Percentiles rank a stretch among this genome's conserved stretches.
Evolutionary conservation across 1,139 yeast genomes (phyloP).

Genomic region (Yamadazyma blattariae): DNA sequence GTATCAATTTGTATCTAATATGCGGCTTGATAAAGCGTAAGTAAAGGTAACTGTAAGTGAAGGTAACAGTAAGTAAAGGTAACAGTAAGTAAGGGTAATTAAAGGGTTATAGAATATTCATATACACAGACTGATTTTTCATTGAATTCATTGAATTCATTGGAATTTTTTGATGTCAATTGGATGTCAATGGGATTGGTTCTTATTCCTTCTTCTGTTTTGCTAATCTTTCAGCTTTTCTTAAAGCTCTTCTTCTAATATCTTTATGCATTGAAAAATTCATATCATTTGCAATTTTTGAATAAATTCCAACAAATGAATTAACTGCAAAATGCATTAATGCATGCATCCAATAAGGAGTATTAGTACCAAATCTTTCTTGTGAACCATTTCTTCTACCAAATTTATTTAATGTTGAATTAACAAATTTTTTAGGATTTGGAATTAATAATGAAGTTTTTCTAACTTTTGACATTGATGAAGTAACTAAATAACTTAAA

Average conservation of each 20-base stretch:
- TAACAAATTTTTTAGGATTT: constrained; percentile 75
- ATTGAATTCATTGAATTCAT: no score
- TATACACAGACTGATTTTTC: no score
- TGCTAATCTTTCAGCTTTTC: constrained; percentile 53
- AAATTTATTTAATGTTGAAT: constrained; percentile 58
- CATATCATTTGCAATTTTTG: constrained; percentile 62
- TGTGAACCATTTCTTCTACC: constrained; percentile 94
- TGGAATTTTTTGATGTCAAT: no score
- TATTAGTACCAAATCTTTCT: constrained; percentile 78
- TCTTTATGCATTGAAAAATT: constrained; percentile 76
- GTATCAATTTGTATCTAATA: no score
- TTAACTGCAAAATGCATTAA: constrained; percentile 84
- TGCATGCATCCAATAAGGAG: constrained; percentile 96
- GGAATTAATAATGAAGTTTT: constrained; percentile 77
- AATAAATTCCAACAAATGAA: constrained; percentile 76
- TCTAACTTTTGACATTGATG: constrained; percentile 93
- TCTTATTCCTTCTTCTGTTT: no score
- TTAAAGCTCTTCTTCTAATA: constrained; percentile 79
- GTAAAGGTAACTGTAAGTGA: no score
- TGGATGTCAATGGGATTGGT: no score
- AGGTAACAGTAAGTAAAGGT: no score
- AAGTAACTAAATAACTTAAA: constrained; percentile 87
- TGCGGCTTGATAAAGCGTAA: no score
- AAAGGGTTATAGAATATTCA: no score
- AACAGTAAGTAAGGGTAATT: no score